Base-by-base conservation (phyloP, 2,329 filamentous ascomycete genomes). In the Clonostachys byssicola region DNA sequence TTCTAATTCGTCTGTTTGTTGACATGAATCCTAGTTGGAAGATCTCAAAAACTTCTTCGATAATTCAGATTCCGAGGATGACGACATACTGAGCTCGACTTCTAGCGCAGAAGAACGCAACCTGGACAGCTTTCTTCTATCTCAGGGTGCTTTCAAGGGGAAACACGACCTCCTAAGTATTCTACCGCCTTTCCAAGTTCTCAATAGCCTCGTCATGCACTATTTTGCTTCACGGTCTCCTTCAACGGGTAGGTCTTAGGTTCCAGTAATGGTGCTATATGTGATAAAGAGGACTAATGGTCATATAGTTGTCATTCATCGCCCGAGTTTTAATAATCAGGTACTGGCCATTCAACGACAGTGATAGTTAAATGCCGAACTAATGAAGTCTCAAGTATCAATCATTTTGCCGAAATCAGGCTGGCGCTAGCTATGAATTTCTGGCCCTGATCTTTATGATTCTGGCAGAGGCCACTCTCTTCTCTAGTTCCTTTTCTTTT, bases 41-140 rank as follows among this genome's bases (percentile, higher is more conserved):
- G 78, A 82, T 47, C 63, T 83, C 9, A 80, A 81, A 58, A 68
- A 64, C 47, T 82, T 78, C 52, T 81, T 83, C 56, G 74, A 79
- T 20, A 71, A 78, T 33, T 59, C 70, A 1, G 65, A 72, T 6
- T 63, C 67, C 4, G 51, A 51, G 1, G 65, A 65, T 0, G 64
- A 67, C 3, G 63, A 64, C 10, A 58, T 60, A 30, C 7, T 33
- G 20, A 38, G 46, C 14, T 56, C 63, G 18, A 60, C 59, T 20
- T 51, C 55, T 5, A 56, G 62, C n/a, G 65, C 70, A 2, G 54
- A 63, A 4, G 65, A 68, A 5, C 9, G 23, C 23, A 60, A 65
- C 6, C 60, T 67, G 7, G 74, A 76, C 35, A 51, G 75, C 47
- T 52, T 79, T 40, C 55, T 81, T 18, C 56, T 70, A 40, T 66